Percentiles rank a stretch among this genome's conserved stretches.
Evolutionary conservation across 495 filamentous ascomycete species (phyloP).

Genomic region (Neurospora sp.): DNA sequence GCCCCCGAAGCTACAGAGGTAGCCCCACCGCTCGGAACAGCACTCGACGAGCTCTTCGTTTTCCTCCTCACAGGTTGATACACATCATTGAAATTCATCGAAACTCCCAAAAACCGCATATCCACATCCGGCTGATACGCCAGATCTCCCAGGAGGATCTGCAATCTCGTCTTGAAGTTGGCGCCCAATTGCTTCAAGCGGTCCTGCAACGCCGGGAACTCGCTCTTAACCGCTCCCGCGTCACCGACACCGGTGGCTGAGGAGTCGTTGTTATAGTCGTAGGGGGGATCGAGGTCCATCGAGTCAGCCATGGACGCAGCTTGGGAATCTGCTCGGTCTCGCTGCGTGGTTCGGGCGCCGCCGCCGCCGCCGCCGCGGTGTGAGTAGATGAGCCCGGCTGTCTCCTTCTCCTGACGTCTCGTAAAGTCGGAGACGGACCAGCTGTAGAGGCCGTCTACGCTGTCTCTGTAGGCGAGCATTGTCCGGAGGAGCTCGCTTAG

Average conservation of each 20-base stretch:
- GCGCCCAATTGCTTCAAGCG: conserved; percentile 59
- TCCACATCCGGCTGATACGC: conserved; percentile 90
- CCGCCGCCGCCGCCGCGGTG: not conserved
- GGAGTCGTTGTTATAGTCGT: conserved; percentile 11
- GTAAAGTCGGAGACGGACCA: conserved; percentile 93
- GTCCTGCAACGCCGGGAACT: conserved; percentile 66
- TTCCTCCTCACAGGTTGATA: conserved; percentile 65
- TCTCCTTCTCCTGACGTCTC: conserved; percentile 71
- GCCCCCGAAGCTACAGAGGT: not conserved
- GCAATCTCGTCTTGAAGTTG: conserved; percentile 66
- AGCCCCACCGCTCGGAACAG: not conserved
- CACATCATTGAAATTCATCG: conserved; percentile 99
- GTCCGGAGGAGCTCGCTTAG: conserved; percentile 85
- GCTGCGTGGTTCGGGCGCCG: not conserved
- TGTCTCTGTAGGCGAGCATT: conserved; percentile 91
- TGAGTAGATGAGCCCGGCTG: conserved; percentile 19
- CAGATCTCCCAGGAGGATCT: conserved; percentile 77
- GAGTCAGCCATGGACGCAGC: conserved; percentile 21
- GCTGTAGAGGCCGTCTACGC: conserved; percentile 87
- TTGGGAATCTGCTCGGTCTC: conserved; percentile 1
- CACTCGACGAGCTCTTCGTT: conserved; percentile 23
- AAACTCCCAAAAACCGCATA: conserved; percentile 88
- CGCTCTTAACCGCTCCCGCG: conserved; percentile 23
- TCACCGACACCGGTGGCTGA: conserved; percentile 28
- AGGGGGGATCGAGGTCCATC: conserved; percentile 11